Conservation (phyloP, 306 rosid species). For the Crataegus laevigata region DNA sequence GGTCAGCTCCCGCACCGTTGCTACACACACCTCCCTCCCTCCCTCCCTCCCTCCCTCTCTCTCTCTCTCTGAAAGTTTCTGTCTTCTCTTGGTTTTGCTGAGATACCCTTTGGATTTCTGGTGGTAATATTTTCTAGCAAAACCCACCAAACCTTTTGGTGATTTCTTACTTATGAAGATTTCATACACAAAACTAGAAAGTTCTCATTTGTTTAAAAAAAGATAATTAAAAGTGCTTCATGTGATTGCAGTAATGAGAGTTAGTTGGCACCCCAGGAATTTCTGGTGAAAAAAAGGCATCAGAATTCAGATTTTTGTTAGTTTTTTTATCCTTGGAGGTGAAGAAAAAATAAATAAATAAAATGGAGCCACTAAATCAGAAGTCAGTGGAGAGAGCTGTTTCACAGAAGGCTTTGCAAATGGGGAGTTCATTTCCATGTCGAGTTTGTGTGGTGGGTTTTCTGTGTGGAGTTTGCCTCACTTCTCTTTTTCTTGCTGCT, state of each 20-base stretch:
- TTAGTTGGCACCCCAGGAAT: slow-evolving; percentile 19
- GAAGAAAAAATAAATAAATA: background rate
- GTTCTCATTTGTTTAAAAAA: background rate
- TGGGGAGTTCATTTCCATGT: slow-evolving; percentile 76
- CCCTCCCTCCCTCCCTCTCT: background rate
- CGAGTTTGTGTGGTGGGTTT: slow-evolving; percentile 88
- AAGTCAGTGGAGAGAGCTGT: slow-evolving; percentile 69
- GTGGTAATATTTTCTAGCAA: background rate
- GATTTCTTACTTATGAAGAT: no score
- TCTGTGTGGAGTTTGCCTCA: slow-evolving; percentile 74
- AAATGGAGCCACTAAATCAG: slow-evolving; percentile 46
- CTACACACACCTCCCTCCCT: background rate
- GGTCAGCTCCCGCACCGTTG: background rate
- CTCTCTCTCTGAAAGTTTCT: background rate
- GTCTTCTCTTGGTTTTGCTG: background rate
- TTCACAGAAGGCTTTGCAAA: slow-evolving; percentile 75
- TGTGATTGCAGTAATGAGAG: slow-evolving; percentile 34
- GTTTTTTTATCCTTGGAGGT: background rate
- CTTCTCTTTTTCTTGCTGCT: slow-evolving; percentile 66
- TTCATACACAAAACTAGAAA: background rate
- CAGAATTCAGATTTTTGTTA: slow-evolving; percentile 1
- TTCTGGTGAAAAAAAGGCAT: slow-evolving; percentile 6
- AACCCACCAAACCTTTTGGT: slow-evolving; percentile 21
- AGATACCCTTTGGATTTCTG: background rate
- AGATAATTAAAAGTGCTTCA: slow-evolving; percentile 9